Conservation (phyloP, 192 early-diverging fungal genomes). For the Entophlyctis luteolus region DNA sequence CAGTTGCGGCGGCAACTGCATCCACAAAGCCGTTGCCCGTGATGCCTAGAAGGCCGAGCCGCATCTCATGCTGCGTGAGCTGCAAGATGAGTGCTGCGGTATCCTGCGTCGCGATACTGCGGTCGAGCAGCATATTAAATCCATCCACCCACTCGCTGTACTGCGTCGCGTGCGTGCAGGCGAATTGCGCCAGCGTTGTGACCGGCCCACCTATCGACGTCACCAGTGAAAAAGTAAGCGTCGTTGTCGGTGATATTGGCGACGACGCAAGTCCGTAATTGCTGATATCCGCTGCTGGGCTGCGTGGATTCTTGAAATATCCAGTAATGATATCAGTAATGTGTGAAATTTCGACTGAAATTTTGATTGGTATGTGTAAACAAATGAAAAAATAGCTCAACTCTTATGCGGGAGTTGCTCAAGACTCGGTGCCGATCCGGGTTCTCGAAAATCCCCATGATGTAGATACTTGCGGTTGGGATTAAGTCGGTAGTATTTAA, state of each 20-base stretch:
- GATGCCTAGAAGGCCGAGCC: conserved; percentile 62
- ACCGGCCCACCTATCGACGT: conserved; percentile 5
- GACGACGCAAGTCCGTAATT: background rate
- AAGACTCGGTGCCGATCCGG: conserved; percentile 30
- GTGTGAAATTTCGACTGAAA: conserved; percentile 47
- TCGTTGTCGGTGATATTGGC: background rate
- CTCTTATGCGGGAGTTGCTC: conserved; percentile 53
- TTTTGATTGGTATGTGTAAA: background rate
- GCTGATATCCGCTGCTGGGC: background rate
- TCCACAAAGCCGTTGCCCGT: conserved; percentile 60
- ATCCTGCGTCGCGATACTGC: conserved; percentile 57
- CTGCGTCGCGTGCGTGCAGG: conserved; percentile 41
- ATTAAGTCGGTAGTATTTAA: conserved; percentile 61
- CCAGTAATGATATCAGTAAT: conserved; percentile 47
- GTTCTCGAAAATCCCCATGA: conserved; percentile 62
- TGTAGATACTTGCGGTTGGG: conserved; percentile 57
- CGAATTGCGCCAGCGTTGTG: conserved; percentile 54
- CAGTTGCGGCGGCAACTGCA: background rate
- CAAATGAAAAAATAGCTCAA: conserved; percentile 31
- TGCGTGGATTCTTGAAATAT: conserved; percentile 28
- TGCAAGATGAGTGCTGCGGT: conserved; percentile 61
- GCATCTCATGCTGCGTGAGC: conserved; percentile 66
- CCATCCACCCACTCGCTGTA: conserved; percentile 73
- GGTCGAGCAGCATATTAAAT: conserved; percentile 66
- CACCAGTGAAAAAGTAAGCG: background rate